phyloP scores from a whole-genome alignment of 2,329 filamentous ascomycete species.

The Trichoderma polysporum region DNA sequence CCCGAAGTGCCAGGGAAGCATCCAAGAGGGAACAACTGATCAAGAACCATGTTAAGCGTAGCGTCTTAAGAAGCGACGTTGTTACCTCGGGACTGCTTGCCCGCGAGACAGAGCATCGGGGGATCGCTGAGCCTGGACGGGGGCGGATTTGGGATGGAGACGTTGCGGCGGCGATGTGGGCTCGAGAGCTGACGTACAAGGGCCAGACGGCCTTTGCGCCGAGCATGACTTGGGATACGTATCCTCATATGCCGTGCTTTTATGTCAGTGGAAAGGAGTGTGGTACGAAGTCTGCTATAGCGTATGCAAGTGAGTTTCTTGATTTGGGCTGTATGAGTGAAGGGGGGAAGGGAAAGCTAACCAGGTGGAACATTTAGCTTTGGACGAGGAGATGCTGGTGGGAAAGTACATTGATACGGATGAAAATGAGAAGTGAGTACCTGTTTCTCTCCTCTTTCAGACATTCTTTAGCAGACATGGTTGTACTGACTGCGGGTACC shows the following conservation, averaged over 20 bases:
- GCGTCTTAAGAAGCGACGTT: slow-evolving; percentile 36
- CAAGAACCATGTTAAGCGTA: slow-evolving; percentile 41
- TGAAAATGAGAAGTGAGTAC: slow-evolving; percentile 40
- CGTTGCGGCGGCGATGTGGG: slow-evolving; percentile 39
- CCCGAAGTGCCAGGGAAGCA: slow-evolving; percentile 34
- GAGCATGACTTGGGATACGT: slow-evolving; percentile 28
- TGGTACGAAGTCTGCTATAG: slow-evolving; percentile 42
- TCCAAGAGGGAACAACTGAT: slow-evolving; percentile 32
- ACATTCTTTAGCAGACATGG: background rate
- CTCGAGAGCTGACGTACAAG: slow-evolving; percentile 39
- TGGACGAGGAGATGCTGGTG: slow-evolving; percentile 37
- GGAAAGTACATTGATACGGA: slow-evolving; percentile 47
- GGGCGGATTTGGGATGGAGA: slow-evolving; percentile 29
- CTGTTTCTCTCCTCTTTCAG: background rate
- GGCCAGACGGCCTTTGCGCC: slow-evolving; percentile 41
- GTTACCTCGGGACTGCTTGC: slow-evolving; percentile 32
- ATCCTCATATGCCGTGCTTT: slow-evolving; percentile 41
- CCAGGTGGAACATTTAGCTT: slow-evolving; percentile 27
- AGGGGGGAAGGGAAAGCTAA: background rate
- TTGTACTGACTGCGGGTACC: background rate
- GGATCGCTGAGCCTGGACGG: slow-evolving; percentile 25
- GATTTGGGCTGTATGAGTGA: background rate
- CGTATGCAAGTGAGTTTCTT: slow-evolving; percentile 45
- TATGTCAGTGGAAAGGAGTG: slow-evolving; percentile 41
- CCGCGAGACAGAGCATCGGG: slow-evolving; percentile 29